Conservation (phyloP, 768 basidiomycete species). For the Lactifluus pinguis region DNA sequence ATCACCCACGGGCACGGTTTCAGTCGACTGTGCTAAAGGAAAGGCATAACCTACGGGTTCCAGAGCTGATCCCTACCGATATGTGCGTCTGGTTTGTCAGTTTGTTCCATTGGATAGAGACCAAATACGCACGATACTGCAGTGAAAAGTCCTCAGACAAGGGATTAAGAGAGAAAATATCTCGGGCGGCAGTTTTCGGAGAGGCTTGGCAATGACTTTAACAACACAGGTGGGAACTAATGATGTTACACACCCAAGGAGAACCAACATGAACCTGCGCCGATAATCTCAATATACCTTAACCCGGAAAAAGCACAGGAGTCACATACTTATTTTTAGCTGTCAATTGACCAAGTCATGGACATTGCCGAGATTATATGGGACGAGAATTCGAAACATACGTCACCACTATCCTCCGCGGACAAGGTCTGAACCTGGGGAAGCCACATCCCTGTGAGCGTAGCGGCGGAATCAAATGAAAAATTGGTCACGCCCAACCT, state of each 20-base stretch:
- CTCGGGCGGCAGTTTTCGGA: not conserved
- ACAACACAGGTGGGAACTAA: not conserved
- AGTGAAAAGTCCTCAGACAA: not conserved
- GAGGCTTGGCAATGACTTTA: not conserved
- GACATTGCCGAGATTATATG: not conserved
- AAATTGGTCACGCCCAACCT: not conserved
- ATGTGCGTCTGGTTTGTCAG: not conserved
- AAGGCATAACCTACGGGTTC: conserved; percentile 1
- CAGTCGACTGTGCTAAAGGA: not conserved
- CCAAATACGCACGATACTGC: not conserved
- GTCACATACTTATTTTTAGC: conserved; percentile 8
- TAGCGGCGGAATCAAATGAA: not conserved
- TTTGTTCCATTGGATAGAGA: not conserved
- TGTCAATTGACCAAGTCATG: not conserved
- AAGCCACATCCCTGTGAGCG: not conserved
- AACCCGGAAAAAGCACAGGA: not conserved
- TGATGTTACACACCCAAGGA: not conserved
- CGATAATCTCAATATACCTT: not conserved
- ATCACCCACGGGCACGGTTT: not conserved
- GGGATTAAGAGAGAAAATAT: not conserved
- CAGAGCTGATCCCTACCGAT: conserved; percentile 9
- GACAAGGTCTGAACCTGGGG: conserved; percentile 7
- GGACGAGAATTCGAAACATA: not conserved
- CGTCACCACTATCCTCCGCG: conserved; percentile 4
- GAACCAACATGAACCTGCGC: conserved; percentile 10